A percentile compares a stretch with the other conserved stretches of the same genome.
These are phyloP conservation scores for Colletotrichum somersetense DNA, from an alignment of 2,329 filamentous ascomycete species.

Conservation along the genomic window DNA sequence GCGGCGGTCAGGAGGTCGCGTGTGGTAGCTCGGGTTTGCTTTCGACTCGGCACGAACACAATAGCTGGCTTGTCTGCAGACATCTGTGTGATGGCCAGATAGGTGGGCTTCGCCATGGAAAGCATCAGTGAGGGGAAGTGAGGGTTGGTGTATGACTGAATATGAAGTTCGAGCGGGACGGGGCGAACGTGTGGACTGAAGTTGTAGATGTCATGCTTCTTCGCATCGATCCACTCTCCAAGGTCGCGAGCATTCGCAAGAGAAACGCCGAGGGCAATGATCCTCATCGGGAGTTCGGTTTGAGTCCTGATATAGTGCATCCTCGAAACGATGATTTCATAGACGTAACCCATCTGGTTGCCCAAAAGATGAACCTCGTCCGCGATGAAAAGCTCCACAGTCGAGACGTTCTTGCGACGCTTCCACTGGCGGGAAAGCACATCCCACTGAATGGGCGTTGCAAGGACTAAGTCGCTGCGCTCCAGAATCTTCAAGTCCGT, in stretches of 20 bases:
- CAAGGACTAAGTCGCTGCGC: conserved; percentile 87
- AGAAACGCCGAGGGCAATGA: conserved; percentile 91
- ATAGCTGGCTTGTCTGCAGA: conserved; percentile 91
- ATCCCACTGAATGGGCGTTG: conserved; percentile 96
- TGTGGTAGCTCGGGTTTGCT: conserved; percentile 90
- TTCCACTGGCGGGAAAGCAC: conserved; percentile 96
- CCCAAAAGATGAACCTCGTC: conserved; percentile 96
- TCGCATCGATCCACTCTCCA: conserved; percentile 97
- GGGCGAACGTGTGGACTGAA: conserved; percentile 94
- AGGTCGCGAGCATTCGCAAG: conserved; percentile 93
- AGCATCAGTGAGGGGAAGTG: conserved; percentile 99
- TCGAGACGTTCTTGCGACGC: conserved; percentile 93
- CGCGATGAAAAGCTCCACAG: conserved; percentile 90
- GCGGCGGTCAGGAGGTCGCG: conserved; percentile 90
- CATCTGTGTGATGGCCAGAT: conserved; percentile 87
- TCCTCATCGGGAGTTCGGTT: conserved; percentile 85
- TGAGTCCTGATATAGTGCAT: conserved; percentile 97
- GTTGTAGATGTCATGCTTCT: conserved; percentile 98
- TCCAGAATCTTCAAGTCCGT: conserved; percentile 91
- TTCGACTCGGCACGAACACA: conserved; percentile 91
- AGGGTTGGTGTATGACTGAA: conserved; percentile 95
- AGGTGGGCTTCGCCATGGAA: conserved; percentile 96
- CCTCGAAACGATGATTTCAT: conserved; percentile 96
- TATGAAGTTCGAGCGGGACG: conserved; percentile 90
- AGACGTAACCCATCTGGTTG: conserved; percentile 86